Evolutionary conservation across 208 protist genomes (phyloP).

Genomic region (Leishmania martiniquensis): DNA sequence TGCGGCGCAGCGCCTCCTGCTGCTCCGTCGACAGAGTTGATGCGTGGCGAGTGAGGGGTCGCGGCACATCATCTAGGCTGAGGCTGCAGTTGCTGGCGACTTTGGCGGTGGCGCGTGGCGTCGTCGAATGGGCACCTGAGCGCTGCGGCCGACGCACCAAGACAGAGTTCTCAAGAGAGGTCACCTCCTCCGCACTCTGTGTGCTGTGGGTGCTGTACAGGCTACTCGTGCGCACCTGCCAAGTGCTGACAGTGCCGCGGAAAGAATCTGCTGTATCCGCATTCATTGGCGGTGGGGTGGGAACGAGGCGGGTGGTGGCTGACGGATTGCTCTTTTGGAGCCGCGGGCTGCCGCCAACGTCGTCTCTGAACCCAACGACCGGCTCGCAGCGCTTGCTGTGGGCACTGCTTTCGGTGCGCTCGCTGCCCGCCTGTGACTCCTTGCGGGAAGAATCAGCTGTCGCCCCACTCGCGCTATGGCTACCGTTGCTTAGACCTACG

Average conservation of each 20-base stretch:
- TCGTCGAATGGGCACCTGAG: slow-evolving; percentile 5
- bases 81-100: slow-evolving; percentile 9
- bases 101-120: neutral
- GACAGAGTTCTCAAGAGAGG: neutral
- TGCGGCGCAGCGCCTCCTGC: slow-evolving; percentile 34
- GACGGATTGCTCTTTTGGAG: neutral
- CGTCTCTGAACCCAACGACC: neutral
- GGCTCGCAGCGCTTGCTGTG: slow-evolving; percentile 5
- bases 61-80: slow-evolving; percentile 16
- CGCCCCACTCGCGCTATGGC: neutral
- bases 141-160: slow-evolving; percentile 2
- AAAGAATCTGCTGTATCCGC: neutral
- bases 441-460: neutral
- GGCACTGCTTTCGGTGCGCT: neutral
- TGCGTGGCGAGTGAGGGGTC: slow-evolving; percentile 38
- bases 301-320: neutral
- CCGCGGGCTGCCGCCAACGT: neutral
- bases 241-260: neutral
- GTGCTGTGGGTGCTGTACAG: slow-evolving; percentile 6
- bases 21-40: slow-evolving; percentile 41
- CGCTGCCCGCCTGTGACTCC: neutral
- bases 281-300: slow-evolving; percentile 8
- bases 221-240: neutral
- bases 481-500: neutral
- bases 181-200: neutral